Conservation (phyloP, 2,329 filamentous ascomycete species). For the Ilyonectria destructans region DNA sequence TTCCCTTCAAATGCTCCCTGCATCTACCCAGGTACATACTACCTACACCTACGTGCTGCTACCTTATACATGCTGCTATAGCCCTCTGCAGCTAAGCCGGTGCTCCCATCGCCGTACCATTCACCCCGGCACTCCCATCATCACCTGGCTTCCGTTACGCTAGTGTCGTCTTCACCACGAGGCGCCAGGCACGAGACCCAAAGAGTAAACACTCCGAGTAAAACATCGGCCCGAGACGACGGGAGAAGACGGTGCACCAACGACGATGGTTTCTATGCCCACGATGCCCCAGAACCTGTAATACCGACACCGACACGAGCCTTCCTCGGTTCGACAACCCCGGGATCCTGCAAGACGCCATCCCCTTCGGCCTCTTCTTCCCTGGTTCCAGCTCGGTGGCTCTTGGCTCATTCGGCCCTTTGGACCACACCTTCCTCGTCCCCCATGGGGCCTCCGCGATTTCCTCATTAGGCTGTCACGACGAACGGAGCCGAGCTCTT, state of each 20-base stretch:
- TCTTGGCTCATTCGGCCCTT: conserved; percentile 48
- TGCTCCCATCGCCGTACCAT: neutral
- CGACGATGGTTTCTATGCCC: neutral
- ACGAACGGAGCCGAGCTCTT: conserved; percentile 15
- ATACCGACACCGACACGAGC: neutral
- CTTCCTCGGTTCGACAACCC: neutral
- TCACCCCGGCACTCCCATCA: neutral
- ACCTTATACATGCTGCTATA: neutral
- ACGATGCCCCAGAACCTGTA: neutral
- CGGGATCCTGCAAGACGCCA: neutral
- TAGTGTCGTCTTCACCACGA: neutral
- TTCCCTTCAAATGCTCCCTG: neutral
- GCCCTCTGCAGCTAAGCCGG: neutral
- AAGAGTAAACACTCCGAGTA: neutral
- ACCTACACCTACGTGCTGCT: neutral
- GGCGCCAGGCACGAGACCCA: conserved; percentile 4
- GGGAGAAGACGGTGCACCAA: neutral
- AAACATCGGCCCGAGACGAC: conserved; percentile 8
- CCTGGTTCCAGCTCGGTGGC: conserved; percentile 37
- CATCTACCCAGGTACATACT: neutral
- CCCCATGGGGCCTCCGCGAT: conserved; percentile 37
- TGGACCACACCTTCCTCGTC: conserved; percentile 42
- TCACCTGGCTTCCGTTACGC: neutral
- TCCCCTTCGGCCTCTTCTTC: conserved; percentile 11
- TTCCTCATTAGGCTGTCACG: conserved; percentile 42